phyloP scores from a whole-genome alignment of 345 rosid species.

The Cardamine occulta region DNA sequence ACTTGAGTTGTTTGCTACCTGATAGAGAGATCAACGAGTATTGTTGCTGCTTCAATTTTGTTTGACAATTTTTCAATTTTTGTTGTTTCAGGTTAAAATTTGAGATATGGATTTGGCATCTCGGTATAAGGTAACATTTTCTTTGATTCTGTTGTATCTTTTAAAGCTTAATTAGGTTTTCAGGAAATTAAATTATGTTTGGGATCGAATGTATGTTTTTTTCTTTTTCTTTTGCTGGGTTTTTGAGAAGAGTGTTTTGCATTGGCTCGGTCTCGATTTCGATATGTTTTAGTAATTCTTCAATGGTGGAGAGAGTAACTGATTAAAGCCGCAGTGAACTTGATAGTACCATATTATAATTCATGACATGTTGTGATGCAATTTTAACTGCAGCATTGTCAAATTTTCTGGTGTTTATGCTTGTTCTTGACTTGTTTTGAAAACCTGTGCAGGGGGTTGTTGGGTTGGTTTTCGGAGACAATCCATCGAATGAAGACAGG shows the following conservation, averaged over 20 bases:
- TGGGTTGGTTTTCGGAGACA: constrained; percentile 91
- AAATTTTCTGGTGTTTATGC: neutral
- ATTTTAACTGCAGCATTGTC: neutral
- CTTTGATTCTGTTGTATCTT: neutral
- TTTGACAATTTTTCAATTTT: constrained; percentile 1
- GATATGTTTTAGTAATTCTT: neutral
- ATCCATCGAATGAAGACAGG: constrained; percentile 83
- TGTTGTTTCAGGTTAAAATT: constrained; percentile 39
- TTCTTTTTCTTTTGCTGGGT: neutral
- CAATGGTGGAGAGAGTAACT: neutral
- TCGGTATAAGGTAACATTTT: constrained; percentile 71
- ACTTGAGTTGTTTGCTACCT: too few relatives aligned
- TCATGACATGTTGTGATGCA: neutral
- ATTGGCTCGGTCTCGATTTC: neutral
- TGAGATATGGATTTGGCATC: constrained; percentile 82
- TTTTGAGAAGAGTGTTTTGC: neutral
- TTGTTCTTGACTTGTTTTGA: constrained; percentile 17
- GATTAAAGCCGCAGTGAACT: neutral
- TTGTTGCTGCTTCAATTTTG: constrained; percentile 4
- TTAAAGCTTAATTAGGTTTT: neutral
- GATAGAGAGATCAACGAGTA: too few relatives aligned
- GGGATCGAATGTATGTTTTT: neutral
- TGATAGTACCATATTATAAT: neutral
- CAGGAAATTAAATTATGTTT: neutral
- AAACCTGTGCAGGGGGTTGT: constrained; percentile 78